Evolutionary conservation across 1,284 basidiomycete species (phyloP).

Genomic region (Marasmius oreades): DNA sequence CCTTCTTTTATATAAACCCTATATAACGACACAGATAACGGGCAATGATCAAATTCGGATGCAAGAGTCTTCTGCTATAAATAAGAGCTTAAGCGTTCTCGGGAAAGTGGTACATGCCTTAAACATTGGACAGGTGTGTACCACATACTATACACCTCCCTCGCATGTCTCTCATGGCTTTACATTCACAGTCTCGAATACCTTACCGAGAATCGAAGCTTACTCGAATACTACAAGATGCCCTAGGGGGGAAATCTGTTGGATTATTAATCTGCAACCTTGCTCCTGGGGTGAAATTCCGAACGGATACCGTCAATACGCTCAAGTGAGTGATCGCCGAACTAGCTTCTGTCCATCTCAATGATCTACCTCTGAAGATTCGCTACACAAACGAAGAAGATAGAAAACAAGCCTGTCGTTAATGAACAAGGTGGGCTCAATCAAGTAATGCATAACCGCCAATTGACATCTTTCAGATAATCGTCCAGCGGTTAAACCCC

Average conservation of each 20-base stretch:
- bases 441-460: background rate
- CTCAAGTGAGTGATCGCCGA: conserved; percentile 66
- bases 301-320: conserved; percentile 81
- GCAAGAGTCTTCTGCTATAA: conserved; percentile 81
- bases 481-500: conserved; percentile 49
- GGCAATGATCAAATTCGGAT: conserved; percentile 80
- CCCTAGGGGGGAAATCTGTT: conserved; percentile 73
- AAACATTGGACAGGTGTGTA: conserved; percentile 64
- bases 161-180: conserved; percentile 1
- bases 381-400: conserved; percentile 73
- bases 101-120: conserved; percentile 83
- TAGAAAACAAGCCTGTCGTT: conserved; percentile 73
- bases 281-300: conserved; percentile 74
- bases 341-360: no score
- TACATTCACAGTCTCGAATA: conserved; percentile 49
- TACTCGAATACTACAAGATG: conserved; percentile 80
- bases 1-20: background rate
- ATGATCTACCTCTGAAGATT: conserved; percentile 44
- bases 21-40: conserved; percentile 46
- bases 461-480: conserved; percentile 37
- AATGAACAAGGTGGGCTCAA: conserved; percentile 63
- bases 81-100: conserved; percentile 78
- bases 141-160: background rate
- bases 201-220: conserved; percentile 85
- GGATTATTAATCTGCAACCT: conserved; percentile 82